These are phyloP conservation scores for Plantago lanceolata DNA, from an alignment of 305 asterid genomes.

Conservation along the genomic window DNA sequence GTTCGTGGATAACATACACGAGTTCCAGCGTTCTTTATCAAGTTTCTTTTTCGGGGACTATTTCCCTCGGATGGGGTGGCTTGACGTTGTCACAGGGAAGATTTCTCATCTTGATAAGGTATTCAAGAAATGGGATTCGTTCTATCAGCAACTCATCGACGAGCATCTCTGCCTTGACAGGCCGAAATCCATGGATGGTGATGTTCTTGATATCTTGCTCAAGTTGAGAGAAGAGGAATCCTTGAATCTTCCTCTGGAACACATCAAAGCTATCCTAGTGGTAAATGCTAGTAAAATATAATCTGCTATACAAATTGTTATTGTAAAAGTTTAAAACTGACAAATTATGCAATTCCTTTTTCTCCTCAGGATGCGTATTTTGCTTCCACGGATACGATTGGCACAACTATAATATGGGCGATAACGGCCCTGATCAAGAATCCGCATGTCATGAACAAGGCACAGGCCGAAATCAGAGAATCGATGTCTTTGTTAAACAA, in stretches of 20 bases:
- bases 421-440: constrained; percentile 11
- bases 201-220: constrained; percentile 8
- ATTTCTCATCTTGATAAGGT: constrained; percentile 21
- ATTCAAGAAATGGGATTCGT: constrained; percentile 20
- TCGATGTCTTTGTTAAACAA: background rate
- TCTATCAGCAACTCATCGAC: constrained; percentile 27
- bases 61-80: constrained; percentile 28
- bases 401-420: constrained; percentile 2
- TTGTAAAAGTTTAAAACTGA: background rate
- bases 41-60: constrained; percentile 26
- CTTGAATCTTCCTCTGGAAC: background rate
- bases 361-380: constrained; percentile 5
- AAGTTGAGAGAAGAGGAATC: constrained; percentile 6
- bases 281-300: background rate
- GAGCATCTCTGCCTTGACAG: constrained; percentile 24
- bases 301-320: background rate
- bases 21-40: constrained; percentile 14
- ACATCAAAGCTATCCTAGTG: constrained; percentile 2
- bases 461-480: constrained; percentile 9
- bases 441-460: constrained; percentile 8
- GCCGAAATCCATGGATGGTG: constrained; percentile 1
- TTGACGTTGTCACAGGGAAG: constrained; percentile 27
- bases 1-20: constrained; percentile 18
- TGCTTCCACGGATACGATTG: constrained; percentile 10
- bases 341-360: background rate